Conservation (phyloP, 768 basidiomycete species). For the Russula brevipes region DNA sequence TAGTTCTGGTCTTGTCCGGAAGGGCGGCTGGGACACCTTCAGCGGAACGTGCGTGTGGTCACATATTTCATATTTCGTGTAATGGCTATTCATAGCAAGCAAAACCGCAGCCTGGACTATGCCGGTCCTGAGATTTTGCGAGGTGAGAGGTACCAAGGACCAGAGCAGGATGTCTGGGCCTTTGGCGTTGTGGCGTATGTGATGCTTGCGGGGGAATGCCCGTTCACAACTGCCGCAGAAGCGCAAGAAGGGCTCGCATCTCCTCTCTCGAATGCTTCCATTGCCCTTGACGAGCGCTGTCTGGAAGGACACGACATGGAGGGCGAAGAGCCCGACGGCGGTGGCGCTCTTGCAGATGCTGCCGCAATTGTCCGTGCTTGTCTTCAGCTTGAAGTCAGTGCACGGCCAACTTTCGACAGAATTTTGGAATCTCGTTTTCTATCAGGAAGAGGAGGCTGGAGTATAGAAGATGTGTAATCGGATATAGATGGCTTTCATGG, state of each 20-base stretch:
- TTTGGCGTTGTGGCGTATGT: conserved; percentile 97
- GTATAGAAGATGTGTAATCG: conserved; percentile 30
- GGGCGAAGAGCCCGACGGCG: conserved; percentile 77
- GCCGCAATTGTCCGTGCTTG: conserved; percentile 80
- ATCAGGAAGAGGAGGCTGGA: conserved; percentile 73
- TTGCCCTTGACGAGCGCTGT: conserved; percentile 75
- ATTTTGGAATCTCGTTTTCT: conserved; percentile 79
- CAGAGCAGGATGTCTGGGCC: conserved; percentile 98
- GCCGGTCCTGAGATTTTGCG: conserved; percentile 95
- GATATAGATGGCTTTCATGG: conserved; percentile 9
- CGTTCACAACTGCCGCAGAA: conserved; percentile 86
- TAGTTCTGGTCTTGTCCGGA: conserved; percentile 80
- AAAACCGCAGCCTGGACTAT: conserved; percentile 66
- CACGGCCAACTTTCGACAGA: conserved; percentile 82
- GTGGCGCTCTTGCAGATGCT: conserved; percentile 79
- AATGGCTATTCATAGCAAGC: conserved; percentile 22
- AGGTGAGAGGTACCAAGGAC: conserved; percentile 91
- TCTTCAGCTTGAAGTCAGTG: conserved; percentile 68
- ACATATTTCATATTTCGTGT: conserved; percentile 8
- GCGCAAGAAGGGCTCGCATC: conserved; percentile 80
- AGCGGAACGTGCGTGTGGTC: conserved; percentile 75
- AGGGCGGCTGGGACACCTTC: conserved; percentile 82
- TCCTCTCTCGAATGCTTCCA: conserved; percentile 70
- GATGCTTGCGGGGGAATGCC: conserved; percentile 86
- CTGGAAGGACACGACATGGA: conserved; percentile 65